A percentile compares a stretch with the other conserved stretches of the same genome.
Conservation (phyloP, 306 rosid genomes). For the Castanea sativa region DNA sequence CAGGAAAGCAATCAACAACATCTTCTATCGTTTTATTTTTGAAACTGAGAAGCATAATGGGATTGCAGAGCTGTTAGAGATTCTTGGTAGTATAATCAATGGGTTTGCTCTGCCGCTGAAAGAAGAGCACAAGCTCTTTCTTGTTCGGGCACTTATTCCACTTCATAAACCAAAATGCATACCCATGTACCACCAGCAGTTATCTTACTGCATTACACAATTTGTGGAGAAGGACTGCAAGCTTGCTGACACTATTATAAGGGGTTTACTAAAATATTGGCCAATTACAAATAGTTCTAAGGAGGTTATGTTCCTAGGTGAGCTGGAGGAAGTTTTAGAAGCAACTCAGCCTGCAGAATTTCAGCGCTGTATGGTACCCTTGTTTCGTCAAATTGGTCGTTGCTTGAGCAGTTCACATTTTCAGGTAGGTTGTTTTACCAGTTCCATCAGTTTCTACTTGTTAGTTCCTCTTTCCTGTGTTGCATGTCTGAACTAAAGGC, state of each 20-base stretch:
- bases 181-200: constrained; percentile 90
- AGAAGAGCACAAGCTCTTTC: constrained; percentile 98
- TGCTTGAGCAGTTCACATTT: constrained; percentile 96
- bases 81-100: constrained; percentile 94
- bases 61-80: constrained; percentile 87
- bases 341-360: constrained; percentile 94
- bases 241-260: constrained; percentile 91
- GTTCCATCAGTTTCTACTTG: constrained; percentile 21
- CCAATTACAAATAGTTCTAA: constrained; percentile 94
- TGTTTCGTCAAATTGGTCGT: constrained; percentile 77
- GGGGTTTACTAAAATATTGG: constrained; percentile 94
- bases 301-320: constrained; percentile 98
- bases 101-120: constrained; percentile 96
- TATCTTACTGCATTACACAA: constrained; percentile 89
- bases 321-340: constrained; percentile 95
- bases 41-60: constrained; percentile 99
- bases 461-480: constrained; percentile 3
- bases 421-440: constrained; percentile 60
- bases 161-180: constrained; percentile 96
- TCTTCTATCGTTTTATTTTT: constrained; percentile 83
- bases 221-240: constrained; percentile 98
- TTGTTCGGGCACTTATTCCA: constrained; percentile 90
- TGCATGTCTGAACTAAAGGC: constrained; percentile 1
- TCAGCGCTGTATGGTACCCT: constrained; percentile 83
- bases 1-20: constrained; percentile 88